A percentile compares a stretch with the other conserved stretches of the same genome.
Conservation (phyloP, 163 green algal species). For the Scenedesmus sp. region DNA sequence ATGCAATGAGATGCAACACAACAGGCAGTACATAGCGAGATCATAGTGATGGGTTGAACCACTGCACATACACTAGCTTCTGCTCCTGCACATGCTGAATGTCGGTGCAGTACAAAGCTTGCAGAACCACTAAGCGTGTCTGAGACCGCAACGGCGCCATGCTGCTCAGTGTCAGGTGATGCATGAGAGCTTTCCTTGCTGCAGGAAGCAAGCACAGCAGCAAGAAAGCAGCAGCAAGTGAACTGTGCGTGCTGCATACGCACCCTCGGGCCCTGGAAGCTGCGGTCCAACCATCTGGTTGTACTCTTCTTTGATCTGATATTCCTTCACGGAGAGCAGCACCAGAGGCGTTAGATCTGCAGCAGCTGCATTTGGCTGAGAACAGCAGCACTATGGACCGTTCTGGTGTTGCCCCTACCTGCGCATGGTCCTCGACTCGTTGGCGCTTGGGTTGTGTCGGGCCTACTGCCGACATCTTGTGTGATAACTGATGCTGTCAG, state of each 20-base stretch:
- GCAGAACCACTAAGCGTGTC: too few species aligned
- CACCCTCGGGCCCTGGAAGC: conserved; percentile 22
- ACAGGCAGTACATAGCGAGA: background rate
- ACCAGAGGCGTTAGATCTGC: background rate
- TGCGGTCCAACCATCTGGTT: conserved; percentile 25
- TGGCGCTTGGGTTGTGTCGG: background rate
- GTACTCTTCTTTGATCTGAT: background rate
- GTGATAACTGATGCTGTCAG: background rate
- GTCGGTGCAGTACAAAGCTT: too few species aligned
- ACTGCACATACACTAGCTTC: background rate
- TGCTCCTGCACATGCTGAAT: too few species aligned
- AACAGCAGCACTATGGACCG: background rate
- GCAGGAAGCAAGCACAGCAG: background rate
- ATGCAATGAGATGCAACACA: background rate
- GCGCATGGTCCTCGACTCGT: background rate
- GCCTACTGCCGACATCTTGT: background rate
- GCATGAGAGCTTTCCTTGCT: background rate
- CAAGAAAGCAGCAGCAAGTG: background rate
- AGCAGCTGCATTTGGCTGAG: background rate
- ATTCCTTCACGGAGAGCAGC: background rate
- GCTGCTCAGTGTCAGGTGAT: background rate
- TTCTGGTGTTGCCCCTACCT: background rate
- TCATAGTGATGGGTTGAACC: background rate
- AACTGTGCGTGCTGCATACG: background rate
- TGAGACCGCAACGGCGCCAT: too few species aligned